Base-by-base conservation (phyloP, 352 stramenopile genomes). In the Pythium phragmitis region DNA sequence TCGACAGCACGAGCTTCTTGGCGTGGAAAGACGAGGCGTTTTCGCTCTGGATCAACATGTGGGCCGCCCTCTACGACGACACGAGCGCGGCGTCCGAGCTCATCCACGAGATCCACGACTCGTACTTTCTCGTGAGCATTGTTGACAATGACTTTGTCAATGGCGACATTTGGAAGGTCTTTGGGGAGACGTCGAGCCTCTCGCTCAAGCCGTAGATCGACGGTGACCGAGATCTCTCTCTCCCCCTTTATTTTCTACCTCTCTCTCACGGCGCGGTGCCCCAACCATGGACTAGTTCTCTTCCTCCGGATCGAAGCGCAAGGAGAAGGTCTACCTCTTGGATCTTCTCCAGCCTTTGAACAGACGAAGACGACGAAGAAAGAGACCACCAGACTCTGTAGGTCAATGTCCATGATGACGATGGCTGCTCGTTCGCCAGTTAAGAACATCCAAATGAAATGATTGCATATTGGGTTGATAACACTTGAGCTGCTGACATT, bases 81-180 rank as follows among this genome's bases (percentile, higher is more conserved):
- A 94, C 89, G 47, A 93, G 84, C 57, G 42, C 73, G n/a, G 93
- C 91, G 19, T 83, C 91, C 55, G 89, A 94, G 47, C 76, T 99
- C 45, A 80, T 99, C 63, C 89, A 98, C 65, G 86, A 93, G 49
- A 98, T 99, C 49, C 87, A 97, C 70, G 94, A 99, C 82, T 91
- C 93, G 51, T 99, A 98, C 74, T 99, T 97, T 70, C 79, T 99
- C 45, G 96, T 99, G 45, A 98, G 95, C 60, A 98, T 99, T 57
- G 97, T 99, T 69, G 97, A 99, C 82, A 99, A 99, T 76, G 92
- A 99, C 69, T 99, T 98, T 59, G 75, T 93, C 57, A 84, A 87
- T 52, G 86, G 86, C 51, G 82, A 95, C 67, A 95, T 95, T 49
- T 95, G 86, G 86, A 77, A 88, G 62, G 65, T 92, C 59, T 91